Conservation (phyloP, 768 basidiomycete genomes). For the Leccinum variicolor region DNA sequence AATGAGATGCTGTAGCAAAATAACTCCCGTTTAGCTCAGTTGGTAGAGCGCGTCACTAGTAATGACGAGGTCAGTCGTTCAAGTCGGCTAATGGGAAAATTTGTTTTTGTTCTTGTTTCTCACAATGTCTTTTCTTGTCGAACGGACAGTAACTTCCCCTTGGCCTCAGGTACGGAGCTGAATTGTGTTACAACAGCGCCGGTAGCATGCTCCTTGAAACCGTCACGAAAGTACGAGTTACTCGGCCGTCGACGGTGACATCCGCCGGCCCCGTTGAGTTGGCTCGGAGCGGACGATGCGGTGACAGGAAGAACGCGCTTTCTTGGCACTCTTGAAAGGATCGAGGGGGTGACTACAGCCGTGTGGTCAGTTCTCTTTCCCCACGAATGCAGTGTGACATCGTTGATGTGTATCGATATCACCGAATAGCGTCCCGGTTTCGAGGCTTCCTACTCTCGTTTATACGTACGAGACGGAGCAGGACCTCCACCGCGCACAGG, state of each 20-base stretch:
- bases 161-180: background rate
- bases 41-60: slow-evolving; percentile 69
- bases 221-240: no score
- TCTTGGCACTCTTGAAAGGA: slow-evolving; percentile 53
- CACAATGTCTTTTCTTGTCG: background rate
- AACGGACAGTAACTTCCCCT: background rate
- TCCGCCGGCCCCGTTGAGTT: no score
- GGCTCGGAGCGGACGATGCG: no score
- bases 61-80: slow-evolving; percentile 71
- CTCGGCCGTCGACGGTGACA: no score
- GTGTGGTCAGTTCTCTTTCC: slow-evolving; percentile 51
- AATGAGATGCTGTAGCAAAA: background rate
- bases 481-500: slow-evolving; percentile 66
- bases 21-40: slow-evolving; percentile 37
- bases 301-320: slow-evolving; percentile 63
- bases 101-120: slow-evolving; percentile 6
- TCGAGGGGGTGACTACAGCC: slow-evolving; percentile 65
- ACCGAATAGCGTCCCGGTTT: slow-evolving; percentile 53
- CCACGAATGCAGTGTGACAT: background rate
- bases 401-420: background rate
- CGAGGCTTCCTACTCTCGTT: slow-evolving; percentile 60
- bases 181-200: background rate
- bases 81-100: slow-evolving; percentile 50
- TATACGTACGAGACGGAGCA: slow-evolving; percentile 58
- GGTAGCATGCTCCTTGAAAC: no score